These are phyloP conservation scores for Aspergillus sclerotiicarbonarius DNA, from an alignment of 495 filamentous ascomycete species.

Conservation along the genomic window DNA sequence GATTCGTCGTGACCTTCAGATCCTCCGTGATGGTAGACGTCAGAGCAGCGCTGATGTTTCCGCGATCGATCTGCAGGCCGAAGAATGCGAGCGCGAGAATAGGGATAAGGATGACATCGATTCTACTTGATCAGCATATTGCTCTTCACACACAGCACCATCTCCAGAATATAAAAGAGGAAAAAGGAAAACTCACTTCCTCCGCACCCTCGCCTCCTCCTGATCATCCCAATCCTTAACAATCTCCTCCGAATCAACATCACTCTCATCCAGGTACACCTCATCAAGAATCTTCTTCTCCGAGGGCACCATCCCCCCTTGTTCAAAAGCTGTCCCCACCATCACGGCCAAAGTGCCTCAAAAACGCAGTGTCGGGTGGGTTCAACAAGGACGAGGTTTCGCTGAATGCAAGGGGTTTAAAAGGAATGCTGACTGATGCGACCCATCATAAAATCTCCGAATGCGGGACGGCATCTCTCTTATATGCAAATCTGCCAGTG, in stretches of 20 bases:
- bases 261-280: not conserved
- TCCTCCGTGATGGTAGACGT: conserved; percentile 53
- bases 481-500: not conserved
- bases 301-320: not conserved
- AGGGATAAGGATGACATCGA: conserved; percentile 53
- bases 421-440: no score
- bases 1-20: conserved; percentile 52
- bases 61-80: conserved; percentile 54
- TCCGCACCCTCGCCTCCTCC: conserved; percentile 25
- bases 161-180: no score
- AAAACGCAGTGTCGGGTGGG: not conserved
- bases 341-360: no score
- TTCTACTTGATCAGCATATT: conserved; percentile 23
- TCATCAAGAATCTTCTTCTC: conserved; percentile 11
- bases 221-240: conserved; percentile 35
- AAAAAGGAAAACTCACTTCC: conserved; percentile 26
- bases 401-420: not conserved
- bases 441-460: not conserved
- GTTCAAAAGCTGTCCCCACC: not conserved
- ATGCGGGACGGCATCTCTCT: not conserved
- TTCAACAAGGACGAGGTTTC: not conserved
- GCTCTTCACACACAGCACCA: no score
- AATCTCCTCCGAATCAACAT: conserved; percentile 14
- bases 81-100: conserved; percentile 57
- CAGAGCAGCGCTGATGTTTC: conserved; percentile 49